Base-by-base conservation (phyloP, 306 rosid species). In the Begonia loranthoides region DNA sequence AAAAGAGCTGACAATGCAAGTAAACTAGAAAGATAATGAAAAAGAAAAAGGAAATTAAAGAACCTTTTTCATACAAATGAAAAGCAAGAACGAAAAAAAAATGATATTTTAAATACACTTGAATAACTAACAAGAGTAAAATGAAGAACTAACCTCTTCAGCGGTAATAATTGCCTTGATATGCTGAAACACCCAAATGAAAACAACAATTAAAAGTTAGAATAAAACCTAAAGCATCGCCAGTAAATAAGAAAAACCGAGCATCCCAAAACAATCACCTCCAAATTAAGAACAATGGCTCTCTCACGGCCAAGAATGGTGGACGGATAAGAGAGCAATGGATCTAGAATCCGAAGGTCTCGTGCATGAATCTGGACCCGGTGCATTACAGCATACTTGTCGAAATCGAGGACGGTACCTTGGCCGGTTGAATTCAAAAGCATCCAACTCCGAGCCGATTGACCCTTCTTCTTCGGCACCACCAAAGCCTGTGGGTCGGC, bases 161-260 rank as follows among this genome's bases (percentile, higher is more conserved):
- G 97, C 94, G 0, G 97, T 90, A 62, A 90, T 90, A 52, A 90
- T 85, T 38, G 97, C 97, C 64, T 90, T 90, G 70, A 85, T 80
- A 74, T 90, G 97, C 97, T 90, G 94, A 24, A 60, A 64, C 40
- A 7, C 38, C 61, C 68, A 59, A 17, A 69, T 15, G 12, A 36
- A 61, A 56, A 68, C 47, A 67, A 59, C 7, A 60, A 34, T 52
- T 5, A 62, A 17, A 38, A 54, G n/a, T 43, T 3, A 43, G n/a
- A 43, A 43, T 2, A 12, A 11, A 10, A 28, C 36, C 36, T 8
- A 28, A 28, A 28, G 36, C 36, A 28, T 28, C 36, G 36, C 36
- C 36, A 28, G 36, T 28, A 7, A 28, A 28, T 28, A 28, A 28
- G 36, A 28, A 28, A 28, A 28, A 5, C 24, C 34, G n/a, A 10